Base-by-base conservation (phyloP, 1,139 yeast species). In the Schwanniomyces etchellsii region DNA sequence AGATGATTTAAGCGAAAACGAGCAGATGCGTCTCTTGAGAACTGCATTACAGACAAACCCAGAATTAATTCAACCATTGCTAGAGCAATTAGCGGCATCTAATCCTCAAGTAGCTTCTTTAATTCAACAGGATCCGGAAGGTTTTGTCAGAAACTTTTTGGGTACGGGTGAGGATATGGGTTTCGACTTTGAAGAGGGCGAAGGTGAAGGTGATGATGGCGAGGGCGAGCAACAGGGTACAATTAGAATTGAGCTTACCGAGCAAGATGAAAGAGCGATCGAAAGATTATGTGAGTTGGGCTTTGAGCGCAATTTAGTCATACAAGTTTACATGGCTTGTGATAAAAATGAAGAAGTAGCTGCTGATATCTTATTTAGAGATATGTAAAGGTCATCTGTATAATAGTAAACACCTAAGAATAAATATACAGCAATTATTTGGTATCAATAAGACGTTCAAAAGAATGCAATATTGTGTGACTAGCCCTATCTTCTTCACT, bases 271-370 rank as follows among this genome's bases (percentile, higher is more conserved):
- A 52, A 85, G 71, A 37, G 96, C 98, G 15, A 85, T 91, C 41
- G 72, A 73, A 42, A 76, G 98, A 52, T 69, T 91, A 43, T 81
- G 94, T 54, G 97, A 83, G 52, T 71, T 91, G 43, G 99, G 99
- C 0, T 91, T 91, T 51, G 95, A 85, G 43, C 75, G 95, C 45
- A 73, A 80, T 47, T 64, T 83, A 39, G 98, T 84, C 30, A 77
- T 89, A 38, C 96, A 89, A 63, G 95, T 94, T 22, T 93, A 86
- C 62, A 81, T 93, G 72, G 98, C 97, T 28, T 91, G 98, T 58
- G 98, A 93, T 52, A 91, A 89, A 65, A 88, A 91, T 60, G 98
- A 91, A 62, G 96, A 91, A 64, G 74, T 86, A 47, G 88, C 98
- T 27, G 98, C 97, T 24, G 93, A 91, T 60, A 77, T 86, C 50